Base-by-base conservation (phyloP, 768 basidiomycete species). In the Mycena belliarum region DNA sequence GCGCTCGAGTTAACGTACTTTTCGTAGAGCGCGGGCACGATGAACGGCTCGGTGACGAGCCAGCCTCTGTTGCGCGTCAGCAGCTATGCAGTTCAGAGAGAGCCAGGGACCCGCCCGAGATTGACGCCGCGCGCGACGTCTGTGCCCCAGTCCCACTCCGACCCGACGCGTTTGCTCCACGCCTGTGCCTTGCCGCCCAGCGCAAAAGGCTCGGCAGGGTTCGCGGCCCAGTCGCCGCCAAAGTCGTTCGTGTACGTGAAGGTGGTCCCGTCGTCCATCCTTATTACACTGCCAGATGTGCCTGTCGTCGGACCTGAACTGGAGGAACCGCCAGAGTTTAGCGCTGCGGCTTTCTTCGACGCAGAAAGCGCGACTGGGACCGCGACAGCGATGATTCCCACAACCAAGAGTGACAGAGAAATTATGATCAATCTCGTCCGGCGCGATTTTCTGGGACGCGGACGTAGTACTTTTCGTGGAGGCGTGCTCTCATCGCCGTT, bases 211-310 rank as follows among this genome's bases (percentile, higher is more conserved):
- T 86, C 74, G 12, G 76, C 76, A 2, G 87, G 82, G 70, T 94
- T 84, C 64, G 76, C 79, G 47, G 85, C 87, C 93, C 94, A 97
- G 64, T 76, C 80, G 0, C 95, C 94, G 52, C 91, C 92, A 65
- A 91, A 91, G 9, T 78, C 50, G 69, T 95, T 97, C 41, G 69
- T 68, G 72, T 97, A 98, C 1, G 79, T 87, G 75, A 93, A 90
- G 3, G 79, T 88, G 5, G 84, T 79, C 11, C 94, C 94, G 66
- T 94, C 86, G 3, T 86, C 90, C 65, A 81, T 79, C 3, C 80
- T 86, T 42, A 94, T 75, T 15, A 75, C 73, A 54, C 83, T 88
- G 14, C 93, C 93, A 55, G 83, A 78, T 21, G 75, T 80, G 18
- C 93, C 93, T 6, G 79, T 75, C 11, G 74, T 78, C 4, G 66